A percentile compares a stretch with the other conserved stretches of the same genome.
Evolutionary conservation across 805 yeast species (phyloP).

Genomic region (Starmera pachycereana): DNA sequence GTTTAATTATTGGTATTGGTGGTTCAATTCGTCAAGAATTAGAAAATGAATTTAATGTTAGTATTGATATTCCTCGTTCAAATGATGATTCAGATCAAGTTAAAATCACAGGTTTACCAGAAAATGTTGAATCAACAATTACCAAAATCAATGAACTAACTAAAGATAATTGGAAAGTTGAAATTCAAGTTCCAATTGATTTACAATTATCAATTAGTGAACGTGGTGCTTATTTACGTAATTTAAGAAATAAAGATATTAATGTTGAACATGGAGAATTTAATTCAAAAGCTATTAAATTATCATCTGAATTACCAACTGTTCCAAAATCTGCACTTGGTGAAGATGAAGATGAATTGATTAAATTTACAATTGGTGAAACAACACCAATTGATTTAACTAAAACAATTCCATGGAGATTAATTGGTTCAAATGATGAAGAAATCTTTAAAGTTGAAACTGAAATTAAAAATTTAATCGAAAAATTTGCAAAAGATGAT

Average conservation of each 20-base stretch:
- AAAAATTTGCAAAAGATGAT: constrained; percentile 33
- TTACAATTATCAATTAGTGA: constrained; percentile 55
- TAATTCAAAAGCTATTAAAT: constrained; percentile 37
- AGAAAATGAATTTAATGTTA: constrained; percentile 59
- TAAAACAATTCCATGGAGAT: constrained; percentile 53
- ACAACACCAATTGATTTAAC: constrained; percentile 13
- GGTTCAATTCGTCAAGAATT: constrained; percentile 66
- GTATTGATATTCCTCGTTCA: constrained; percentile 56
- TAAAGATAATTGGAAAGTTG: constrained; percentile 43
- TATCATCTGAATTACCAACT: constrained; percentile 32
- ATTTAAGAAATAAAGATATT: constrained; percentile 42
- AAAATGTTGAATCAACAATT: constrained; percentile 51
- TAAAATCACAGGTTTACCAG: constrained; percentile 56
- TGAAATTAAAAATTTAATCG: constrained; percentile 39
- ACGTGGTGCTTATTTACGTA: constrained; percentile 52
- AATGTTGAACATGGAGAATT: constrained; percentile 50
- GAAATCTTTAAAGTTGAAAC: constrained; percentile 43
- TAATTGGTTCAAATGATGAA: constrained; percentile 38
- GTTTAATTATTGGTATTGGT: constrained; percentile 69
- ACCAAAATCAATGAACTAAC: constrained; percentile 50
- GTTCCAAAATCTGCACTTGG: constrained; percentile 41
- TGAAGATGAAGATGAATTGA: constrained; percentile 20
- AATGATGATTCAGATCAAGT: constrained; percentile 38
- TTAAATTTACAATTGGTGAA: constrained; percentile 35
- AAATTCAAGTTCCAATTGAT: constrained; percentile 45